Evolutionary conservation across 2,329 filamentous ascomycete species (phyloP).

Genomic region (Diplodia intermedia): DNA sequence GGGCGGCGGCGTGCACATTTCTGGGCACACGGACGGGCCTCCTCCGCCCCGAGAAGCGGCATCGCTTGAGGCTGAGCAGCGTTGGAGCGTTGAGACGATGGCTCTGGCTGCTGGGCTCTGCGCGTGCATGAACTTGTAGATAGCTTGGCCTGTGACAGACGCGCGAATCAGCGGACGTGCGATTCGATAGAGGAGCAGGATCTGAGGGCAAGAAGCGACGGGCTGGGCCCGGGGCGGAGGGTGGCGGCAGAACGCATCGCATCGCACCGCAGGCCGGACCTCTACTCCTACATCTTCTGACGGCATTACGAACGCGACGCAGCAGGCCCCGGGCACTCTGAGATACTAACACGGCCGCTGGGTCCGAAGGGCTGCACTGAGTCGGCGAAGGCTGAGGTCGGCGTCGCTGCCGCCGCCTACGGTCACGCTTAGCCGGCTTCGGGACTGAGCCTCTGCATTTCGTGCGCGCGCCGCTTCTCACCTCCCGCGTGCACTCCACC

Average conservation of each 20-base stretch:
- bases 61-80: neutral
- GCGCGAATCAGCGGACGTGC: slow-evolving; percentile 55
- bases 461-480: slow-evolving; percentile 31
- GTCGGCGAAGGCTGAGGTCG: slow-evolving; percentile 24
- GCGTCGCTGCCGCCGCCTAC: slow-evolving; percentile 28
- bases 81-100: neutral
- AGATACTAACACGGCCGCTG: slow-evolving; percentile 3
- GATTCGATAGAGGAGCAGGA: slow-evolving; percentile 64
- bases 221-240: slow-evolving; percentile 24
- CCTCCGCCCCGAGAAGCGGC: slow-evolving; percentile 19
- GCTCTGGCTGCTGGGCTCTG: slow-evolving; percentile 20
- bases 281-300: slow-evolving; percentile 15
- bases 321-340: slow-evolving; percentile 6
- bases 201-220: slow-evolving; percentile 26
- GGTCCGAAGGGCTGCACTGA: slow-evolving; percentile 4
- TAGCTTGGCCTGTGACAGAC: slow-evolving; percentile 36
- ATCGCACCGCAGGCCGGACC: slow-evolving; percentile 18
- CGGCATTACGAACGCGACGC: slow-evolving; percentile 25
- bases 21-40: slow-evolving; percentile 11
- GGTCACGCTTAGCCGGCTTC: slow-evolving; percentile 32
- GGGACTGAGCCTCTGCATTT: slow-evolving; percentile 33
- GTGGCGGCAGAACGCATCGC: slow-evolving; percentile 29
- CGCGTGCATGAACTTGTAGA: slow-evolving; percentile 31
- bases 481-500: slow-evolving; percentile 28
- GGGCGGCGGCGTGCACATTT: slow-evolving; percentile 19